Percentiles rank a stretch among this genome's conserved stretches.
phyloP scores from a whole-genome alignment of 768 basidiomycete species.

The Termitomyces sp. region DNA sequence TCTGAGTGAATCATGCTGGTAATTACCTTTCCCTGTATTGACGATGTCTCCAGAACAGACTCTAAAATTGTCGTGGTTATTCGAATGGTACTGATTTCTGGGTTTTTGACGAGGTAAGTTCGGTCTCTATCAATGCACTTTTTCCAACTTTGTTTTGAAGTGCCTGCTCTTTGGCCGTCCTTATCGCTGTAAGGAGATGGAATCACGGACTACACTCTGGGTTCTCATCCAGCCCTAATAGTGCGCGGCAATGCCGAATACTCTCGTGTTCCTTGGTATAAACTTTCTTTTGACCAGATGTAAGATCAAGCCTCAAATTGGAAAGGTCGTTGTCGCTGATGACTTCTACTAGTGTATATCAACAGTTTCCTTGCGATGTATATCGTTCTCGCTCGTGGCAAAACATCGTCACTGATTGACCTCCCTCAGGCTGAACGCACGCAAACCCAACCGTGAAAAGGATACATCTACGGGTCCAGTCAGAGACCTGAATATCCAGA shows the following conservation, averaged over 20 bases:
- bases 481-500: conserved; percentile 19
- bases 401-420: background rate
- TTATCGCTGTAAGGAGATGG: conserved; percentile 16
- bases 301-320: background rate
- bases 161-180: conserved; percentile 16
- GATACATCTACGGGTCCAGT: conserved; percentile 7
- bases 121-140: background rate
- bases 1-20: conserved; percentile 1
- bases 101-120: conserved; percentile 20
- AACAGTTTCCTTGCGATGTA: conserved; percentile 33
- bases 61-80: conserved; percentile 19
- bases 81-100: conserved; percentile 22
- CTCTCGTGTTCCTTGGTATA: conserved; percentile 20
- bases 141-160: background rate
- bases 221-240: background rate
- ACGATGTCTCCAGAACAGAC: conserved; percentile 16
- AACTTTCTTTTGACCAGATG: conserved; percentile 20
- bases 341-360: conserved; percentile 24
- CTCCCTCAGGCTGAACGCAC: conserved; percentile 22
- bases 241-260: conserved; percentile 18
- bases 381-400: background rate
- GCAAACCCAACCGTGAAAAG: conserved; percentile 15
- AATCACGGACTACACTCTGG: background rate
- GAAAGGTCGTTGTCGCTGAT: background rate
- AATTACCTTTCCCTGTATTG: background rate